Evolutionary conservation across 768 basidiomycete genomes (phyloP), one percentile per base, ranked within the genome.

Genomic region (Pisolithus microcarpus): DNA sequence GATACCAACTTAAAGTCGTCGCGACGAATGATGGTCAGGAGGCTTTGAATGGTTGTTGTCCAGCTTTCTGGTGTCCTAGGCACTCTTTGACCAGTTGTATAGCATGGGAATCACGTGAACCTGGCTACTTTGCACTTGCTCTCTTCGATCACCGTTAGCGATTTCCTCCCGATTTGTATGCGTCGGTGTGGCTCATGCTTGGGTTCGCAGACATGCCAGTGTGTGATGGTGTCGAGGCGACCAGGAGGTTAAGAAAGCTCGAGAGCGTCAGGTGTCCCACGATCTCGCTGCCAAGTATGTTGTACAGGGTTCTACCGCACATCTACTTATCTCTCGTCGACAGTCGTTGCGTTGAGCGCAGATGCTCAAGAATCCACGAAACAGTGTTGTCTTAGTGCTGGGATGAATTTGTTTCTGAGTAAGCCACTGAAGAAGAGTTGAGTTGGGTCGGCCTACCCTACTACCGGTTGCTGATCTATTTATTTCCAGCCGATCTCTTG

Each of bases 291-390:
- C 84, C 84, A 1, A 81, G 84, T 85, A 64, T 48, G 77, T 63
- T 5, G 50, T 38, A 19, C 15, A 2, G 15, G n/a, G 37, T 28
- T n/a, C 34, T 34, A 15, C 13, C 11, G 13, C 34, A 34, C 34
- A 30, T 11, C 11, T 34, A 34, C 34, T 34, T 15, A 34, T 15
- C 4, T 34, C 5, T 15, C 13, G 11, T 45, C 5, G 40, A 18
- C 52, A 86, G 84, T 88, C 48, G 76, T 85, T 36, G 85, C 84
- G 3, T 65, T 88, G 46, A 85, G 84, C 59, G 85, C 85, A 2
- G 85, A 88, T 63, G 84, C 82, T 56, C 84, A 87, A 65, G 83
- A 85, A 46, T 84, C 83, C 4, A 85, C 85, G 1, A 85, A 85
- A 58, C 77, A 81, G 60, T 72, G 86, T 9, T 88, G 85, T 57